These are phyloP conservation scores for Symbiodinium pilosum DNA, from an alignment of 73 alveolate species.

Conservation along the genomic window DNA sequence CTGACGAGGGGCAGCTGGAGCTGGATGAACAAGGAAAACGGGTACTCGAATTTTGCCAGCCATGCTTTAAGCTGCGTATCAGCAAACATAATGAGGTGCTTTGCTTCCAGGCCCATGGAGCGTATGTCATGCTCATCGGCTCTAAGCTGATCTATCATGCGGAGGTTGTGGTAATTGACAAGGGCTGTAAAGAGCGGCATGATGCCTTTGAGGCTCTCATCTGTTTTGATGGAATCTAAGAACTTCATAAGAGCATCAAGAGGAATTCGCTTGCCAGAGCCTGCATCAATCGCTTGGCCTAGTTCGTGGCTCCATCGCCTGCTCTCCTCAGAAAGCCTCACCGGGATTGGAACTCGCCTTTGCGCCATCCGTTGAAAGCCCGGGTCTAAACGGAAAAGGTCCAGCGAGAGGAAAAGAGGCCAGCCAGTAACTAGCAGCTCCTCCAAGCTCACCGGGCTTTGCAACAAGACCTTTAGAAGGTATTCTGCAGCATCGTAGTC, in stretches of 20 bases:
- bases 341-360: slow-evolving; percentile 10
- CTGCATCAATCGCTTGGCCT: background rate
- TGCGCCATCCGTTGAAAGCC: slow-evolving; percentile 37
- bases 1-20: slow-evolving; percentile 19
- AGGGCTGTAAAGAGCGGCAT: background rate
- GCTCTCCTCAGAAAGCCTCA: background rate
- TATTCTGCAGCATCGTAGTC: slow-evolving; percentile 38
- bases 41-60: background rate
- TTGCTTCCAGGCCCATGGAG: slow-evolving; percentile 33
- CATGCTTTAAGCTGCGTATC: slow-evolving; percentile 17
- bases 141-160: background rate
- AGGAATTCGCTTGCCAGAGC: slow-evolving; percentile 8
- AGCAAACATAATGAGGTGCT: slow-evolving; percentile 7
- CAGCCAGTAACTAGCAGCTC: slow-evolving; percentile 55
- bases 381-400: slow-evolving; percentile 15
- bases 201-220: background rate
- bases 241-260: no score
- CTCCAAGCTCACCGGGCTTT: slow-evolving; percentile 48
- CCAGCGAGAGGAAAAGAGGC: slow-evolving; percentile 41
- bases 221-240: background rate
- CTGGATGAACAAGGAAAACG: slow-evolving; percentile 20
- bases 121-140: background rate
- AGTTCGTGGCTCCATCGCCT: slow-evolving; percentile 3
- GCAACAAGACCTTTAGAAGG: background rate
- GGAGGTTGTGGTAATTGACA: slow-evolving; percentile 51